Base-by-base conservation (phyloP, 441 rosid genomes). In the Syzygium malaccense region DNA sequence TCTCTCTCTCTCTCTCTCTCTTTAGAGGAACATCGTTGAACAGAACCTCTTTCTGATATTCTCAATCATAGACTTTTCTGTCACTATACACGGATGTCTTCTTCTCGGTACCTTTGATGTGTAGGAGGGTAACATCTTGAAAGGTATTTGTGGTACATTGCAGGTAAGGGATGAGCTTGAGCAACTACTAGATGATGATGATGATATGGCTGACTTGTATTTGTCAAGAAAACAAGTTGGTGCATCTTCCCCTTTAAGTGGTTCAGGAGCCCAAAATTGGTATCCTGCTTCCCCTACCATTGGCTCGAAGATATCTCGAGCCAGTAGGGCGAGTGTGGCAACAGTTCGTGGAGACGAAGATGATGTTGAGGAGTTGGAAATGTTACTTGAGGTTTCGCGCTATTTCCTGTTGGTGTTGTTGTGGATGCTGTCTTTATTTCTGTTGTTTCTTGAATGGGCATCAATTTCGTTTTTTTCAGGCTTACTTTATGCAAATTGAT, bases 331-430 rank as follows among this genome's bases (percentile, higher is more conserved):
- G 45, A 96, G 99, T 92, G 56, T 96, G 89, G 93, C 92, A 75
- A 97, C 98, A 13, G 90, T 92, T 87, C 97, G 91, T 85, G 98
- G 95, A 37, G 97, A 97, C 41, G 99, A 98, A 91, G 94, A 97
- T 89, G 98, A 98, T 89, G 99, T 98, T 64, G 99, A 98, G 94
- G 99, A 96, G 94, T 99, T 98, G 89, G 99, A 97, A 93, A 98
- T 98, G 99, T 93, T 98, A 85, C 95, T 98, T 28, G 99, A 98
- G 99, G 99, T 97, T 88, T 64, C 79, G 14, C 2, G 45, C 56
- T 71, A 26, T 58, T 56, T 88, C 19, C n/a, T 85, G 87, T 26
- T 32, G 57, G 37, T 68, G 20, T 85, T 57, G 2, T 55, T 32
- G 18, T 85, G 57, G 18, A 32, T 55, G 19, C 18, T 53, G 6